Evolutionary conservation across 257 asterid genomes (phyloP).

Genomic region (Solanum pimpinellifolium): DNA sequence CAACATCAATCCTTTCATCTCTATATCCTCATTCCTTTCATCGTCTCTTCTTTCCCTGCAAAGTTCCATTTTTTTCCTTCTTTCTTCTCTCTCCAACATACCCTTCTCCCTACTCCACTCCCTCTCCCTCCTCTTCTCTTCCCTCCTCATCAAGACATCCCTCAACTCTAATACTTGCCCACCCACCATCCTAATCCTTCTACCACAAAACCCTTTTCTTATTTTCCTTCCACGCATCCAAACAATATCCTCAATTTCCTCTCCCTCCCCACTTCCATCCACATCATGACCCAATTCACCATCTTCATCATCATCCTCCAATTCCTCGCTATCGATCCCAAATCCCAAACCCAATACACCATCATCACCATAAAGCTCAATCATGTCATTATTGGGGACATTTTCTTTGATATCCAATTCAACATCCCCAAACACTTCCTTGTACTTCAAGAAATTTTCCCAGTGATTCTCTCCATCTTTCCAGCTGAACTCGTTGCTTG

Average conservation of each 20-base stretch:
- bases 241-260: not conserved
- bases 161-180: conserved; percentile 54
- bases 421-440: conserved; percentile 84
- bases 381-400: not conserved
- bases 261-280: conserved; percentile 5
- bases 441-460: conserved; percentile 84
- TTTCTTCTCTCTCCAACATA: conserved; percentile 18
- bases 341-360: conserved; percentile 21
- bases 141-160: conserved; percentile 52
- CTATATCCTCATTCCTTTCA: conserved; percentile 35
- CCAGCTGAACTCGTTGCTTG: conserved; percentile 65
- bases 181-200: conserved; percentile 40
- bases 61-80: conserved; percentile 26
- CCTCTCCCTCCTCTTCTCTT: conserved; percentile 62
- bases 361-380: not conserved
- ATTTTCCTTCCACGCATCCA: conserved; percentile 12
- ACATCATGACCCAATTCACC: not conserved
- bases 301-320: conserved; percentile 36
- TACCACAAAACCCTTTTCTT: conserved; percentile 27
- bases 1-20: conserved; percentile 34
- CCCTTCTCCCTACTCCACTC: conserved; percentile 50
- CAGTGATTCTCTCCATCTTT: conserved; percentile 81
- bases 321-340: conserved; percentile 44
- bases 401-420: conserved; percentile 33
- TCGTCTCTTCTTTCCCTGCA: conserved; percentile 18